These are phyloP conservation scores for Pezicula neosporulosa DNA, from an alignment of 2,329 filamentous ascomycete species.

Conservation along the genomic window DNA sequence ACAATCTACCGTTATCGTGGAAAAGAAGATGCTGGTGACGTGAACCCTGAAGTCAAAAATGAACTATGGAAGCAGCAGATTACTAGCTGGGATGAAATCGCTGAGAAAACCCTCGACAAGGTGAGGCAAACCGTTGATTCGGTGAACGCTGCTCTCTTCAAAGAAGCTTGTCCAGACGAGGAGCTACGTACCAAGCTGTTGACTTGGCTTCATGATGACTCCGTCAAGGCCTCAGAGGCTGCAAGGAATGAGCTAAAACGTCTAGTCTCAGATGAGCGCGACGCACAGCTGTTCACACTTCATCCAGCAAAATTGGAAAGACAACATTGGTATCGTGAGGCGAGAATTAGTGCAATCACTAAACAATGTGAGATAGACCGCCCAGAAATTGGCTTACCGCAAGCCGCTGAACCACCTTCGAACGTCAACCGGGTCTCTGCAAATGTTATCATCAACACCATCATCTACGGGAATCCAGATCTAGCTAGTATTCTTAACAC, in stretches of 20 bases:
- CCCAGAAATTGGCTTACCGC: neutral
- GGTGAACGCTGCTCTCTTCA: slow-evolving; percentile 7
- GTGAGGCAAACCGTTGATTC: slow-evolving; percentile 8
- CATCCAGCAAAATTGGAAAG: slow-evolving; percentile 4
- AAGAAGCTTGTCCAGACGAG: slow-evolving; percentile 9
- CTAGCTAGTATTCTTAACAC: slow-evolving; percentile 6
- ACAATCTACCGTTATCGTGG: slow-evolving; percentile 10
- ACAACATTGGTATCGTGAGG: neutral
- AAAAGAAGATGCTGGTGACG: slow-evolving; percentile 9
- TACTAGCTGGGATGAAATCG: slow-evolving; percentile 10
- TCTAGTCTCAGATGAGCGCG: slow-evolving; percentile 8
- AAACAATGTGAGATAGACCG: neutral
- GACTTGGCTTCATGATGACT: slow-evolving; percentile 12
- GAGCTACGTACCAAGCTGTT: slow-evolving; percentile 8
- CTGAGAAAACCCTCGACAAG: slow-evolving; percentile 1
- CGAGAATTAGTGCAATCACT: slow-evolving; percentile 6
- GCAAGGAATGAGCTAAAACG: slow-evolving; percentile 10
- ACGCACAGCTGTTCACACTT: slow-evolving; percentile 11
- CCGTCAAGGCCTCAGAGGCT: slow-evolving; percentile 3
- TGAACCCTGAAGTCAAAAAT: slow-evolving; percentile 12
- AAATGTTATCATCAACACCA: neutral
- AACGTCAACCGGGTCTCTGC: slow-evolving; percentile 1
- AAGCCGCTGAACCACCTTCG: slow-evolving; percentile 1
- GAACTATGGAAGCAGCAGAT: slow-evolving; percentile 12
- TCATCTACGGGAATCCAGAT: slow-evolving; percentile 1